phyloP scores from a whole-genome alignment of 345 rosid genomes.

The Linum usitatissimum region DNA sequence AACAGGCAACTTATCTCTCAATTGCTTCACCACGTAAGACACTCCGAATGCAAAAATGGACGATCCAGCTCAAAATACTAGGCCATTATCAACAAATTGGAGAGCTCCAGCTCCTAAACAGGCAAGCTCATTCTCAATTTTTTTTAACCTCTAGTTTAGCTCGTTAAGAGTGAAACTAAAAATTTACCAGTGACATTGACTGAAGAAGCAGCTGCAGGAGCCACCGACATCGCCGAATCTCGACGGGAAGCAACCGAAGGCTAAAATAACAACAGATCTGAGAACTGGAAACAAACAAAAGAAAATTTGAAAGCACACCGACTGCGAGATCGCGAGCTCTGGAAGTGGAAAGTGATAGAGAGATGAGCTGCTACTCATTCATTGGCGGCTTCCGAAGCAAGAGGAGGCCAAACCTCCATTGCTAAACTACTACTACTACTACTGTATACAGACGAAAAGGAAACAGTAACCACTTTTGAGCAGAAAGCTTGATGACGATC shows the following conservation, averaged over 20 bases:
- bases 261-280: conserved; percentile 36
- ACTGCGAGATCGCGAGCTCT: conserved; percentile 28
- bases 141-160: neutral
- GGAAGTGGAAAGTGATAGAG: conserved; percentile 19
- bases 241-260: conserved; percentile 21
- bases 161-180: neutral
- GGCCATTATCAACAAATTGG: too few species aligned
- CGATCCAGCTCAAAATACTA: too few species aligned
- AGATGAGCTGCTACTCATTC: conserved; percentile 12
- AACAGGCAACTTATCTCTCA: too few species aligned
- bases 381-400: neutral
- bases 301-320: conserved; percentile 10
- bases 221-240: conserved; percentile 49
- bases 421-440: too few species aligned
- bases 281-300: conserved; percentile 13
- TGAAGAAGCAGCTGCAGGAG: conserved; percentile 13
- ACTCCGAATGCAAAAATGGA: too few species aligned
- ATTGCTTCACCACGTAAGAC: too few species aligned
- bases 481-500: too few species aligned
- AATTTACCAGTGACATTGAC: conserved; percentile 25
- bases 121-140: neutral
- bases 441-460: too few species aligned
- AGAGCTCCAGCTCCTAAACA: too few species aligned
- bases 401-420: too few species aligned
- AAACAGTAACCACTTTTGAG: too few species aligned